phyloP scores from a whole-genome alignment of 805 yeast genomes.

The Maudiozyma bulderi region DNA sequence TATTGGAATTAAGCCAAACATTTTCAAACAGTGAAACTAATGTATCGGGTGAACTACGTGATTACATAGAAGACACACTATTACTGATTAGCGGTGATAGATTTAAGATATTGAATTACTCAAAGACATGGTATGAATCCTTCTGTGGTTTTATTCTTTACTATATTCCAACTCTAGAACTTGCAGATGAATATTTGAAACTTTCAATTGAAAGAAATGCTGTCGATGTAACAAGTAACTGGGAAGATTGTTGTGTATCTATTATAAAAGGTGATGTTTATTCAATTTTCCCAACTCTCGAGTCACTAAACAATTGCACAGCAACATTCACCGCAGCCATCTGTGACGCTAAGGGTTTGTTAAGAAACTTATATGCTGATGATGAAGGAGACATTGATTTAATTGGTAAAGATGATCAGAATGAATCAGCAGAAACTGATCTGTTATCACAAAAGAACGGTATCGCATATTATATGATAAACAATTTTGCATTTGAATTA shows the following conservation, averaged over 20 bases:
- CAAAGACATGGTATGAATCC: slow-evolving; percentile 62
- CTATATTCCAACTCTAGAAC: slow-evolving; percentile 45
- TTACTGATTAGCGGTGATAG: slow-evolving; percentile 32
- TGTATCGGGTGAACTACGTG: slow-evolving; percentile 20
- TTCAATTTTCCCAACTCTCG: slow-evolving; percentile 48
- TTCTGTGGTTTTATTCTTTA: slow-evolving; percentile 46
- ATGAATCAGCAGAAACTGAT: slow-evolving; percentile 12
- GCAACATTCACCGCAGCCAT: slow-evolving; percentile 54
- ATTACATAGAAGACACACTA: slow-evolving; percentile 26
- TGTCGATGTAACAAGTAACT: slow-evolving; percentile 33
- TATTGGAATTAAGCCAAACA: slow-evolving; percentile 19
- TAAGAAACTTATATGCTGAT: slow-evolving; percentile 31
- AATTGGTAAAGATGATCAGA: slow-evolving; percentile 12
- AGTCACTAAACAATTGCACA: slow-evolving; percentile 51
- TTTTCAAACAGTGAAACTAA: slow-evolving; percentile 18
- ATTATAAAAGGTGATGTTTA: slow-evolving; percentile 47
- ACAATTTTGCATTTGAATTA: slow-evolving; percentile 24
- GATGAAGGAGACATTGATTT: slow-evolving; percentile 7
- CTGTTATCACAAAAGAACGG: slow-evolving; percentile 30
- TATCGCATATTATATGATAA: slow-evolving; percentile 35
- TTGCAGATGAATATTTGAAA: slow-evolving; percentile 35
- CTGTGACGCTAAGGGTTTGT: slow-evolving; percentile 53
- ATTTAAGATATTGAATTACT: slow-evolving; percentile 38
- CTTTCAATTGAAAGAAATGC: slow-evolving; percentile 29
- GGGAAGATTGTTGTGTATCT: slow-evolving; percentile 50